Percentiles rank a stretch among this genome's conserved stretches.
phyloP scores from a whole-genome alignment of 148 eudicot genomes.

The Cornus suecica region DNA sequence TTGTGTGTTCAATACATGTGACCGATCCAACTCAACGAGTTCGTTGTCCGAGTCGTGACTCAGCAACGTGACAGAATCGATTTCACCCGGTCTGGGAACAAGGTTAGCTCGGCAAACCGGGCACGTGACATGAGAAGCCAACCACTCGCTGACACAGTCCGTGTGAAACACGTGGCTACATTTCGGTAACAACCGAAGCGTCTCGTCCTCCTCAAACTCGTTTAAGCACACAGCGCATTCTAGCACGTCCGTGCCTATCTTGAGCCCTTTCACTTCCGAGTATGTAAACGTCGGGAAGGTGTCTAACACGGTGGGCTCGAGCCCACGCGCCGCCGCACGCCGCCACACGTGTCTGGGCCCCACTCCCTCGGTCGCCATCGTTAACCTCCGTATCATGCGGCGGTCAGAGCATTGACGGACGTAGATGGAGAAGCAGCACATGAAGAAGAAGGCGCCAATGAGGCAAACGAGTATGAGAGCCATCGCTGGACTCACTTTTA shows the following conservation, averaged over 20 bases:
- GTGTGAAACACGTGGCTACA: slow-evolving; percentile 60
- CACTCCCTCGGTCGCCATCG: not conserved
- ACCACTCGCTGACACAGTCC: slow-evolving; percentile 48
- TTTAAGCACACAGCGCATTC: slow-evolving; percentile 57
- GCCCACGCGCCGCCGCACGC: slow-evolving; percentile 21
- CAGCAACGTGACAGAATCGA: not conserved
- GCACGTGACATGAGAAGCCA: slow-evolving; percentile 39
- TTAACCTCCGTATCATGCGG: not conserved
- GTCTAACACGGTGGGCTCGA: slow-evolving; percentile 27
- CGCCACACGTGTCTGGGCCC: not conserved
- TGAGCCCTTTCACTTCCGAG: slow-evolving; percentile 42
- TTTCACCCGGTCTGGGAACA: slow-evolving; percentile 17
- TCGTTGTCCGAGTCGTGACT: slow-evolving; percentile 1
- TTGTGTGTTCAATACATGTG: not conserved
- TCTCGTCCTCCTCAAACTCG: slow-evolving; percentile 39
- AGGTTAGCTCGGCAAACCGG: slow-evolving; percentile 47
- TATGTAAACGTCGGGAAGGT: slow-evolving; percentile 43
- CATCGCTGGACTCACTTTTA: slow-evolving; percentile 14
- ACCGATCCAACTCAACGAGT: not conserved
- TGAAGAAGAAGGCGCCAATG: slow-evolving; percentile 24
- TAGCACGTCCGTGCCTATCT: slow-evolving; percentile 24
- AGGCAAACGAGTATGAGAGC: slow-evolving; percentile 30
- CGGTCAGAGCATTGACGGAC: slow-evolving; percentile 30
- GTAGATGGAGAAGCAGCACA: slow-evolving; percentile 31
- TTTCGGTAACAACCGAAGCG: slow-evolving; percentile 31